These are phyloP conservation scores for Xylaria palmicola DNA, from an alignment of 495 filamentous ascomycete genomes.

Conservation along the genomic window DNA sequence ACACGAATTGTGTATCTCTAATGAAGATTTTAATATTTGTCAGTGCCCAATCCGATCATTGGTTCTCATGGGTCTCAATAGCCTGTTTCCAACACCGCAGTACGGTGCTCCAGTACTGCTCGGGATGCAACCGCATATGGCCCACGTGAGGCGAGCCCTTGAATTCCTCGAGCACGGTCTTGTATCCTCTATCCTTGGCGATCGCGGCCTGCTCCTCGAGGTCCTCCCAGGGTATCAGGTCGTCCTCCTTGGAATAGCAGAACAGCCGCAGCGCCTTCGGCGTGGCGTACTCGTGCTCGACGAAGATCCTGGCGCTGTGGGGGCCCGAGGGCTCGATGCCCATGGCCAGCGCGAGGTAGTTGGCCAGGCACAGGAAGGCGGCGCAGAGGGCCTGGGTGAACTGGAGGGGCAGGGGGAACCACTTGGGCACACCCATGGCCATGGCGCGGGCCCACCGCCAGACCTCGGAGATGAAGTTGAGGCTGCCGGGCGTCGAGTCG, in stretches of 20 bases:
- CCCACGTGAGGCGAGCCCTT: conserved; percentile 55
- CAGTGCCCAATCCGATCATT: neutral
- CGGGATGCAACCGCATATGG: conserved; percentile 52
- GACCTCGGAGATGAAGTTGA: conserved; percentile 48
- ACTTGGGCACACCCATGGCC: conserved; percentile 45
- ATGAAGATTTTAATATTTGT: neutral
- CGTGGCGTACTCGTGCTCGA: conserved; percentile 31
- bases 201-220: conserved; percentile 50
- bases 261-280: conserved; percentile 41
- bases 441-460: conserved; percentile 52
- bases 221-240: conserved; percentile 54
- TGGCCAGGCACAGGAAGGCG: conserved; percentile 30
- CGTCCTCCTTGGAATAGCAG: conserved; percentile 54
- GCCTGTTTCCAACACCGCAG: conserved; percentile 40
- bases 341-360: conserved; percentile 29
- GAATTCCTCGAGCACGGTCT: conserved; percentile 45
- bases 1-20: too few species aligned
- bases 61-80: conserved; percentile 5
- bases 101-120: conserved; percentile 55
- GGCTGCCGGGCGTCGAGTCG: conserved; percentile 54
- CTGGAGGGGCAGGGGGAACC: conserved; percentile 44
- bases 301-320: conserved; percentile 36
- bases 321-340: conserved; percentile 37
- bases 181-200: conserved; percentile 43
- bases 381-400: conserved; percentile 44